Evolutionary conservation across 2,329 filamentous ascomycete genomes (phyloP).

Genomic region (Xylariaceae sp.): DNA sequence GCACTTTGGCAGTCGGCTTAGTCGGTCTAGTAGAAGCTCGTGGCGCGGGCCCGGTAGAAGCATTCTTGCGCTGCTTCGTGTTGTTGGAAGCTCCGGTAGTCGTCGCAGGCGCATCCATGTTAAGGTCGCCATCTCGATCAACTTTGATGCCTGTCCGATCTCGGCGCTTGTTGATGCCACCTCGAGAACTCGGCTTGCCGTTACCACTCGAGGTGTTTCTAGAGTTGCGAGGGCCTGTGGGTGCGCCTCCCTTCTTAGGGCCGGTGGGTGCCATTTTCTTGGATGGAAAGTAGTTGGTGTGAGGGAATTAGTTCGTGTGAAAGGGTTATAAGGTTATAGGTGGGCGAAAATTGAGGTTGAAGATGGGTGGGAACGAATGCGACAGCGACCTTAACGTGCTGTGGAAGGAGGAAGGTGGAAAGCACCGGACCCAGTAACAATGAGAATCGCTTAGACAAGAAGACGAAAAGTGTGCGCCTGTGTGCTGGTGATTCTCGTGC

Average conservation of each 20-base stretch:
- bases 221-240: slow-evolving; percentile 15
- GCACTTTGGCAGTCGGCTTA: slow-evolving; percentile 27
- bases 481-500: background rate
- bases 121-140: slow-evolving; percentile 56
- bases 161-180: slow-evolving; percentile 50
- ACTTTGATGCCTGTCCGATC: slow-evolving; percentile 30
- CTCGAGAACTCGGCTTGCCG: slow-evolving; percentile 28
- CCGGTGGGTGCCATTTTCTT: slow-evolving; percentile 21
- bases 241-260: slow-evolving; percentile 15
- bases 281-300: background rate
- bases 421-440: too few species aligned
- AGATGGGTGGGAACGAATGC: too few species aligned
- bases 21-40: slow-evolving; percentile 19
- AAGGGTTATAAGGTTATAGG: too few species aligned
- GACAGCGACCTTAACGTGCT: too few species aligned
- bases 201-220: slow-evolving; percentile 9
- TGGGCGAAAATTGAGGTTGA: too few species aligned
- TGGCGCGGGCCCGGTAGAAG: slow-evolving; percentile 10
- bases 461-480: background rate
- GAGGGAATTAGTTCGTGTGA: too few species aligned
- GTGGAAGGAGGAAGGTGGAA: too few species aligned
- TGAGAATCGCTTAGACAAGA: too few species aligned
- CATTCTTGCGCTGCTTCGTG: slow-evolving; percentile 17
- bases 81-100: slow-evolving; percentile 23
- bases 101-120: slow-evolving; percentile 46